These are phyloP conservation scores for Achaetomiella virescens DNA, from an alignment of 495 filamentous ascomycete genomes.

Conservation along the genomic window DNA sequence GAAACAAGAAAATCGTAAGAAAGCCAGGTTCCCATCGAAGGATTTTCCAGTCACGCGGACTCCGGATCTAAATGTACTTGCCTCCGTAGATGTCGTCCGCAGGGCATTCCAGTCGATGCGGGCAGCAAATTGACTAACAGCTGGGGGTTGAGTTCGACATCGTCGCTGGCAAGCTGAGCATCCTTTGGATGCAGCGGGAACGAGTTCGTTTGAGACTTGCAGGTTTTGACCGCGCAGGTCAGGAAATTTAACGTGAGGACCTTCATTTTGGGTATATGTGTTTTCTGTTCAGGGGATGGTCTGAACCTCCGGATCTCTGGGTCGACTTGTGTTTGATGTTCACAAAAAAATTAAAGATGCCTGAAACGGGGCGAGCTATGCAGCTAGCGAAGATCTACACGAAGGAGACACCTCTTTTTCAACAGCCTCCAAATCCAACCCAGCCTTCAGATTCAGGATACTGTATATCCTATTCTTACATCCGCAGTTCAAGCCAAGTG, in stretches of 20 bases:
- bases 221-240: conserved; percentile 89
- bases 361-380: conserved; percentile 20
- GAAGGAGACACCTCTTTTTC: neutral
- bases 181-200: conserved; percentile 90
- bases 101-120: conserved; percentile 85
- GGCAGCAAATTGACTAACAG: conserved; percentile 79
- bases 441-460: neutral
- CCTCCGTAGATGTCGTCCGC: conserved; percentile 68
- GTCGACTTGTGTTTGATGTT: neutral
- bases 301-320: neutral
- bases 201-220: conserved; percentile 69
- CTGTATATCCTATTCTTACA: neutral
- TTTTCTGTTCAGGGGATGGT: neutral
- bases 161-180: conserved; percentile 77
- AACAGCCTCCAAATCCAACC: neutral
- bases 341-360: conserved; percentile 13
- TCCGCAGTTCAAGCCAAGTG: neutral
- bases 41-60: no score
- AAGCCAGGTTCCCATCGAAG: no score
- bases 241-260: conserved; percentile 95
- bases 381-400: conserved; percentile 3
- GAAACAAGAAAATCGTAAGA: neutral
- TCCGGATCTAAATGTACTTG: conserved; percentile 33
- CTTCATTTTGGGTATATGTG: conserved; percentile 61
- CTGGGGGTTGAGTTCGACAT: conserved; percentile 68